Percentiles rank a stretch among this genome's conserved stretches.
Conservation (phyloP, 495 filamentous ascomycete genomes). For the Penicillium flavigenum region DNA sequence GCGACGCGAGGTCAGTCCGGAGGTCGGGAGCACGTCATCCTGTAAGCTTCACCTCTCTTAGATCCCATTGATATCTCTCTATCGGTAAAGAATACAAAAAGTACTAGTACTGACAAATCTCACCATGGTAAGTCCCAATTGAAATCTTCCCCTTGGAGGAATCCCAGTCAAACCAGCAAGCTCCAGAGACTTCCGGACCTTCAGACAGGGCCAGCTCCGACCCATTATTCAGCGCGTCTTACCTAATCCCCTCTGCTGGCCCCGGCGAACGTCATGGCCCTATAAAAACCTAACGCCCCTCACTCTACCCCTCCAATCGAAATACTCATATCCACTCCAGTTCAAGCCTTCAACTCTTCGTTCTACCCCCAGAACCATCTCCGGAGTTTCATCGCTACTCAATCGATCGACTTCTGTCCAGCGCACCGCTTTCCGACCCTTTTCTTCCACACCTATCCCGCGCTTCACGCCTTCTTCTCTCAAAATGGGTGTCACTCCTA, state of each 20-base stretch:
- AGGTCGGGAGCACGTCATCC: constrained; percentile 24
- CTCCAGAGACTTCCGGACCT: constrained; percentile 8
- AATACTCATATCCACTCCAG: constrained; percentile 19
- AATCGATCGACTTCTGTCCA: constrained; percentile 24
- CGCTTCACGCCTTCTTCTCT: constrained; percentile 48
- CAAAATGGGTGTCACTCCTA: constrained; percentile 50
- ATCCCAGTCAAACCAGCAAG: neutral
- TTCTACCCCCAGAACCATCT: constrained; percentile 10
- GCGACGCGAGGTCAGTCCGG: constrained; percentile 2
- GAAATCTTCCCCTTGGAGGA: neutral
- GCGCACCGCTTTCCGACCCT: constrained; percentile 27
- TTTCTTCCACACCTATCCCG: constrained; percentile 34
- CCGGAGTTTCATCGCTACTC: constrained; percentile 29
- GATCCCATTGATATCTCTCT: constrained; percentile 3
- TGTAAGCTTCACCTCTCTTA: constrained; percentile 14
- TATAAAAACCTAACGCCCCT: constrained; percentile 34
- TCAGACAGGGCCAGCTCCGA: neutral
- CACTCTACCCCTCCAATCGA: constrained; percentile 27
- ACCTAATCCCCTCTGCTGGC: constrained; percentile 23
- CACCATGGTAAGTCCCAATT: constrained; percentile 23
- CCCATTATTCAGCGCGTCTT: constrained; percentile 26
- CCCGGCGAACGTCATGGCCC: constrained; percentile 25
- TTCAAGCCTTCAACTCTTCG: constrained; percentile 22
- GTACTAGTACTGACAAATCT: constrained; percentile 5
- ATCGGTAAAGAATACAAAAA: neutral